Percentiles rank a stretch among this genome's conserved stretches.
Evolutionary conservation across 2,329 filamentous ascomycete species (phyloP).

Genomic region (Trichoderma atroviride): DNA sequence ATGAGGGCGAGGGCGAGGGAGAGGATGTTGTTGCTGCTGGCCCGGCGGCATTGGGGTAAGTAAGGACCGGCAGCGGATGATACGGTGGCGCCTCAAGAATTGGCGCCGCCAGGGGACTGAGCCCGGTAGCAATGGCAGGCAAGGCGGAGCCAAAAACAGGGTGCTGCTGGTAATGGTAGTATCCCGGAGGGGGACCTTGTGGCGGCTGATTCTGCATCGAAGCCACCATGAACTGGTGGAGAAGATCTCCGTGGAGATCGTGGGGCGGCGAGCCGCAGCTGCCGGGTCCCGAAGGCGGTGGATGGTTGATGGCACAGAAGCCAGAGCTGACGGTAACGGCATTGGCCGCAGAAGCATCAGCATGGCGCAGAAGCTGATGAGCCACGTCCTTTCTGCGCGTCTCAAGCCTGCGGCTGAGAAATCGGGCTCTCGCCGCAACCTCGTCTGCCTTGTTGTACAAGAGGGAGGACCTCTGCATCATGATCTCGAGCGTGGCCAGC

Average conservation of each 20-base stretch:
- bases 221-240: conserved; percentile 53
- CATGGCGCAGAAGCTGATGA: conserved; percentile 34
- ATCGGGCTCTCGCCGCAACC: conserved; percentile 63
- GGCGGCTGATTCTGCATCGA: conserved; percentile 22
- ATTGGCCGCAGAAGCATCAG: conserved; percentile 29
- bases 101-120: conserved; percentile 37
- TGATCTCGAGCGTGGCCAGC: conserved; percentile 77
- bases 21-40: neutral
- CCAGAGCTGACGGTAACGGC: neutral
- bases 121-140: conserved; percentile 31
- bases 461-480: conserved; percentile 75
- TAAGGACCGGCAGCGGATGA: conserved; percentile 26
- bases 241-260: conserved; percentile 57
- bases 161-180: conserved; percentile 36
- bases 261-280: conserved; percentile 39
- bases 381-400: conserved; percentile 39
- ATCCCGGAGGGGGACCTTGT: conserved; percentile 31
- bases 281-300: conserved; percentile 30
- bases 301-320: conserved; percentile 42
- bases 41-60: neutral
- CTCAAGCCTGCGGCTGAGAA: conserved; percentile 75
- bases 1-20: neutral
- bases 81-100: conserved; percentile 32
- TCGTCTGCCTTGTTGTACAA: conserved; percentile 82
- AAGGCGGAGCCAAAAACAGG: conserved; percentile 36